phyloP scores from a whole-genome alignment of 2,329 filamentous ascomycete genomes.

The Cordyceps sp. region DNA sequence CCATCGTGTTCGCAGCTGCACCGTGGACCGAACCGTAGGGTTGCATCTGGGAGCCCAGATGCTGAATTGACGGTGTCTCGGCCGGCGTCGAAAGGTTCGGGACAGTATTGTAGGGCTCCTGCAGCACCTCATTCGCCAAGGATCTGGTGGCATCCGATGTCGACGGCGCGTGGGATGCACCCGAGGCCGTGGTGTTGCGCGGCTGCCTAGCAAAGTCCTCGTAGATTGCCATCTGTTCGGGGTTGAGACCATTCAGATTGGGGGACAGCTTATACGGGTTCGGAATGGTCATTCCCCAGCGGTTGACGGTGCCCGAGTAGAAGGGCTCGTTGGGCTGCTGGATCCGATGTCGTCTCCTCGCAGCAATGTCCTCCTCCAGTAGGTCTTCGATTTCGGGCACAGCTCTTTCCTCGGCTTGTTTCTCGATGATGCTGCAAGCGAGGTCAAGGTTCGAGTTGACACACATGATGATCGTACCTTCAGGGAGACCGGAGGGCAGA shows the following conservation, averaged over 20 bases:
- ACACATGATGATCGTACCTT: conserved; percentile 95
- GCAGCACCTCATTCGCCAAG: conserved; percentile 45
- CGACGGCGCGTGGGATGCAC: conserved; percentile 38
- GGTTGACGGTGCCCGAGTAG: conserved; percentile 63
- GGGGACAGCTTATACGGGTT: conserved; percentile 81
- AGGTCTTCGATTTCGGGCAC: conserved; percentile 90
- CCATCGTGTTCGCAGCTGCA: conserved; percentile 14
- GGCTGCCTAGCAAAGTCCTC: conserved; percentile 88
- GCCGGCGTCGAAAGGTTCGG: conserved; percentile 40
- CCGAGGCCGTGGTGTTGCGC: conserved; percentile 39
- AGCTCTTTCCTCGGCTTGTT: conserved; percentile 85
- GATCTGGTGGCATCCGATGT: conserved; percentile 44
- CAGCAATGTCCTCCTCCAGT: conserved; percentile 65
- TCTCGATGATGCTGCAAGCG: conserved; percentile 86
- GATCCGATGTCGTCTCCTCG: conserved; percentile 57
- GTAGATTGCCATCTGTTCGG: conserved; percentile 88
- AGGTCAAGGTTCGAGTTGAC: conserved; percentile 95
- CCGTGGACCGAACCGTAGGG: conserved; percentile 38
- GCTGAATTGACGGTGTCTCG: conserved; percentile 40
- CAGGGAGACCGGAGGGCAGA: conserved; percentile 68
- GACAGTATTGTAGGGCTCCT: conserved; percentile 43
- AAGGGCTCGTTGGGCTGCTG: conserved; percentile 71
- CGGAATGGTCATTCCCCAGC: conserved; percentile 87
- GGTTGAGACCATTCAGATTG: conserved; percentile 53
- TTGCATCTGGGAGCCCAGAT: conserved; percentile 34